These are phyloP conservation scores for Choiromyces venosus DNA, from an alignment of 495 filamentous ascomycete genomes.

Conservation along the genomic window DNA sequence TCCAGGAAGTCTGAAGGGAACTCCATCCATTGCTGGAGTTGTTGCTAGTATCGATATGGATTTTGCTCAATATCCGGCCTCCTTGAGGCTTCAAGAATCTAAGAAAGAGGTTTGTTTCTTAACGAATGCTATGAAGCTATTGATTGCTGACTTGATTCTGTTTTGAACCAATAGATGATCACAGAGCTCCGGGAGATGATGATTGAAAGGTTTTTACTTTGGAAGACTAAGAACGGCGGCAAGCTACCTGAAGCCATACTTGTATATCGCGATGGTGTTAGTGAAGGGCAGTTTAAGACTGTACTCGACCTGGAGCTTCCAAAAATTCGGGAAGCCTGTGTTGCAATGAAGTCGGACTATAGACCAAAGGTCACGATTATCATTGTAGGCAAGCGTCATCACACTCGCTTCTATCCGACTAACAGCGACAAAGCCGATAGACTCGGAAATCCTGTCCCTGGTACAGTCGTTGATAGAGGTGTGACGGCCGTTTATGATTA, in stretches of 20 bases:
- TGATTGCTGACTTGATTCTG: background rate
- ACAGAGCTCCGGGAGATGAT: slow-evolving; percentile 53
- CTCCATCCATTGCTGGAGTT: slow-evolving; percentile 69
- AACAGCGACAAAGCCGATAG: slow-evolving; percentile 47
- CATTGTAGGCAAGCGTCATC: slow-evolving; percentile 81
- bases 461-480: slow-evolving; percentile 84
- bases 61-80: slow-evolving; percentile 65
- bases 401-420: slow-evolving; percentile 77
- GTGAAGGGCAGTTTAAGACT: slow-evolving; percentile 52
- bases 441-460: slow-evolving; percentile 61
- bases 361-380: slow-evolving; percentile 53
- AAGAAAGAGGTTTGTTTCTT: slow-evolving; percentile 46
- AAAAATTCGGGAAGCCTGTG: slow-evolving; percentile 58
- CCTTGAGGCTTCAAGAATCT: slow-evolving; percentile 54
- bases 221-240: slow-evolving; percentile 50
- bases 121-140: background rate
- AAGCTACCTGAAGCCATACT: slow-evolving; percentile 66
- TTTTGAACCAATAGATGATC: slow-evolving; percentile 50
- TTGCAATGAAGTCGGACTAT: slow-evolving; percentile 47
- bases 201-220: slow-evolving; percentile 56
- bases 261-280: slow-evolving; percentile 87
- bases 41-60: slow-evolving; percentile 62
- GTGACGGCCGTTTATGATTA: slow-evolving; percentile 67
- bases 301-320: slow-evolving; percentile 46
- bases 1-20: slow-evolving; percentile 54